Conservation (phyloP, 768 basidiomycete species). For the Trametes meyenii region DNA sequence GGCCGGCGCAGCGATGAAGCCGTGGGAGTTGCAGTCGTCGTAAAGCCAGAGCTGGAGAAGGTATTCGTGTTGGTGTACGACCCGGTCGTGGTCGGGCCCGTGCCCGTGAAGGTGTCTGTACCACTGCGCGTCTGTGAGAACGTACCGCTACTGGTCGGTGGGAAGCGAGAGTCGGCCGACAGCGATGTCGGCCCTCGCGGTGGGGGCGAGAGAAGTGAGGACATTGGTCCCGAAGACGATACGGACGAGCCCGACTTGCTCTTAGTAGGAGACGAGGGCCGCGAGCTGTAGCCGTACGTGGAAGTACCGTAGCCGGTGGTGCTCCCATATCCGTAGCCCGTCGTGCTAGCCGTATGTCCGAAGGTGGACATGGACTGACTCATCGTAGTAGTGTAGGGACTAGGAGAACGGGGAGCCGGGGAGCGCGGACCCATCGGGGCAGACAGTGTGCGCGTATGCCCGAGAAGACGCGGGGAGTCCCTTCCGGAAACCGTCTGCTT, state of each 20-base stretch:
- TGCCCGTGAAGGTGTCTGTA: slow-evolving; percentile 29
- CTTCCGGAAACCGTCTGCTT: slow-evolving; percentile 41
- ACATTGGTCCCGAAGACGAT: slow-evolving; percentile 31
- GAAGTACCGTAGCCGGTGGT: slow-evolving; percentile 41
- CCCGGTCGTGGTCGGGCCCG: slow-evolving; percentile 32
- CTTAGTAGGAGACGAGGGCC: slow-evolving; percentile 53
- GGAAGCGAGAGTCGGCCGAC: slow-evolving; percentile 27
- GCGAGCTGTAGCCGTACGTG: slow-evolving; percentile 39
- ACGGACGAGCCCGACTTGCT: slow-evolving; percentile 37
- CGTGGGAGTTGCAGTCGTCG: slow-evolving; percentile 39
- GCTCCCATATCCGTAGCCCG: slow-evolving; percentile 39
- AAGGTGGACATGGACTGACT: slow-evolving; percentile 46
- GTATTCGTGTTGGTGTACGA: slow-evolving; percentile 45
- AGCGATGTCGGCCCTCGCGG: slow-evolving; percentile 39
- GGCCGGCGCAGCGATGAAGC: slow-evolving; percentile 61
- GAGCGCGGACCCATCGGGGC: slow-evolving; percentile 39
- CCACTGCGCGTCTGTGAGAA: slow-evolving; percentile 41
- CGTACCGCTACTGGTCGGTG: slow-evolving; percentile 38
- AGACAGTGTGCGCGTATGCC: slow-evolving; percentile 60
- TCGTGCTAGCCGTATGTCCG: slow-evolving; percentile 32
- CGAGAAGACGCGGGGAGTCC: slow-evolving; percentile 35
- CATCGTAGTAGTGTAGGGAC: slow-evolving; percentile 37
- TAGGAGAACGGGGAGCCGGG: slow-evolving; percentile 38
- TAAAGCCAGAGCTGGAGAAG: slow-evolving; percentile 31
- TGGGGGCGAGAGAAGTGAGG: slow-evolving; percentile 54